Evolutionary conservation across 1,139 yeast species (phyloP).

Genomic region (Saccharomyces hybrid): DNA sequence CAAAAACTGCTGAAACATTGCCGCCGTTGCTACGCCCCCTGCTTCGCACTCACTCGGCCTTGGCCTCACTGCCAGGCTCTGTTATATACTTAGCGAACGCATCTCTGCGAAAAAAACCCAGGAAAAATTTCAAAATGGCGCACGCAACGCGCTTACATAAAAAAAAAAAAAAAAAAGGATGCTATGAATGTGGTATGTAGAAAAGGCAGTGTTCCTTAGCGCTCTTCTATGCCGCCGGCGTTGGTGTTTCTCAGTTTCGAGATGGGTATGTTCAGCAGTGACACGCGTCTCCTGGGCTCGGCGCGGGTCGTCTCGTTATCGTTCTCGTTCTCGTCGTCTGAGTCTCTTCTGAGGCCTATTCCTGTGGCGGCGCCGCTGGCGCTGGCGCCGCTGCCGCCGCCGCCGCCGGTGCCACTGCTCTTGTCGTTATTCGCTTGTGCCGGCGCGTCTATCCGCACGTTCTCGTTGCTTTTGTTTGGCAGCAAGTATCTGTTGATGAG

Average conservation of each 20-base stretch:
- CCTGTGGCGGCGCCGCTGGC: not conserved
- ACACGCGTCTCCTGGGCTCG: slow-evolving; percentile 11
- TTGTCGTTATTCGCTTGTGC: not conserved
- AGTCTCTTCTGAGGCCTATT: not conserved
- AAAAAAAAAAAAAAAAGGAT: not conserved
- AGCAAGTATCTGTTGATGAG: slow-evolving; percentile 3
- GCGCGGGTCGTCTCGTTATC: not conserved
- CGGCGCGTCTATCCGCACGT: not conserved
- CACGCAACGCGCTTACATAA: not conserved
- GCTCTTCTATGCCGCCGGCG: not conserved
- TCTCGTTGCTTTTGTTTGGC: not conserved
- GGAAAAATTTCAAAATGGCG: slow-evolving; percentile 5
- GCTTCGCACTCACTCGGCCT: not conserved
- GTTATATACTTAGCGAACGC: not conserved
- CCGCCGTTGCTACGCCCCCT: not conserved
- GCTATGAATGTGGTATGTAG: not conserved
- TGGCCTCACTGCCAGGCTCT: too few relatives aligned
- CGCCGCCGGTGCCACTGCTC: not conserved
- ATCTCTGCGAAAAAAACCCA: not conserved
- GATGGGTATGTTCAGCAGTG: slow-evolving; percentile 18
- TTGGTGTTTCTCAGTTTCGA: slow-evolving; percentile 12
- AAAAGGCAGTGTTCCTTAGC: not conserved
- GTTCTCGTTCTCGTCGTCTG: not conserved
- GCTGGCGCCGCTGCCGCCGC: slow-evolving; percentile 2
- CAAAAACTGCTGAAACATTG: not conserved